Percentiles rank a stretch among this genome's conserved stretches.
Conservation (phyloP, 768 basidiomycete species). For the Tephrocybe sp. region DNA sequence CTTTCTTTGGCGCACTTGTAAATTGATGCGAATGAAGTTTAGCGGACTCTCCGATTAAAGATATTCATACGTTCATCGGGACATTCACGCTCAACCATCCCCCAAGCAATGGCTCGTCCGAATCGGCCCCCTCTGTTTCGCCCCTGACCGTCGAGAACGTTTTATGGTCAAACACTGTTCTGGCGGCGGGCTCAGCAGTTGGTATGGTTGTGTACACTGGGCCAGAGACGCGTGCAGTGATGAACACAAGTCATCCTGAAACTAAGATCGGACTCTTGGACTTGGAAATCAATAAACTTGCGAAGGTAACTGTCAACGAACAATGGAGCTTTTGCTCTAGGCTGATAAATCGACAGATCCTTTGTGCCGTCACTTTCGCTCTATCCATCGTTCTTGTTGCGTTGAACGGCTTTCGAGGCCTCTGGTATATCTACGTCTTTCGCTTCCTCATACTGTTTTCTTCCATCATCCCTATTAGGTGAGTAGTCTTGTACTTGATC, state of each 20-base stretch:
- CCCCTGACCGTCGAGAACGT: slow-evolving; percentile 95
- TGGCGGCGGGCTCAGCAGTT: slow-evolving; percentile 91
- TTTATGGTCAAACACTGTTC: slow-evolving; percentile 96
- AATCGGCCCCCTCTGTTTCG: slow-evolving; percentile 52
- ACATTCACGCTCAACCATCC: slow-evolving; percentile 78
- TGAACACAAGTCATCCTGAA: slow-evolving; percentile 97
- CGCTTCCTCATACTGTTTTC: slow-evolving; percentile 98
- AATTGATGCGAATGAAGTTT: slow-evolving; percentile 17
- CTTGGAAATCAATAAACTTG: slow-evolving; percentile 91
- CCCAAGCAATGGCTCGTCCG: slow-evolving; percentile 23
- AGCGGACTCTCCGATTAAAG: slow-evolving; percentile 96
- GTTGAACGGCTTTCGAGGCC: slow-evolving; percentile 92
- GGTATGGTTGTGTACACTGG: slow-evolving; percentile 96
- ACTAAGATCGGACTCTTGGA: slow-evolving; percentile 94
- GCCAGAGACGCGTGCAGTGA: slow-evolving; percentile 91
- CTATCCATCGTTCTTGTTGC: slow-evolving; percentile 92
- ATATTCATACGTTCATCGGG: slow-evolving; percentile 94
- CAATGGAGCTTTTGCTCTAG: neutral
- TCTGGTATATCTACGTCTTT: slow-evolving; percentile 96
- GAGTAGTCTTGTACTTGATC: slow-evolving; percentile 22
- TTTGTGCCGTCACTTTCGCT: slow-evolving; percentile 92
- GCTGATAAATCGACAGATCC: slow-evolving; percentile 54
- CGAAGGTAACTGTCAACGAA: slow-evolving; percentile 75
- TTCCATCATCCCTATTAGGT: slow-evolving; percentile 99
- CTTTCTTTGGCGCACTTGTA: slow-evolving; percentile 1